Evolutionary conservation across 345 rosid species (phyloP), one percentile per base, ranked within the genome.

Genomic region (Eutrema yunnanense): DNA sequence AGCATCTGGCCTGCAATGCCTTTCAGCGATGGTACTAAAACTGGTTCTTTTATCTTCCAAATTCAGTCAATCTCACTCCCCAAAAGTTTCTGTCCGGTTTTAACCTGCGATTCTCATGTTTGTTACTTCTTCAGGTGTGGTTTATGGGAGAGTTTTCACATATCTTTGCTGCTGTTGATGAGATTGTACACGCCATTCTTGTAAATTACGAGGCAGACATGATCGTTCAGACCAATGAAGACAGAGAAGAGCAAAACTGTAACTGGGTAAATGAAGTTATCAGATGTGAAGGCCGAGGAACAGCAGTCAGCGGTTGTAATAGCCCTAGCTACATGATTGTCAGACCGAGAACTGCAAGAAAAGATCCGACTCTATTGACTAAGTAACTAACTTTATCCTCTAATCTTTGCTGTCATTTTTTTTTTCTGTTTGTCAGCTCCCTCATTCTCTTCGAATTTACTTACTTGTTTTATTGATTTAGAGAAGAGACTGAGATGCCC

Each of bases 231-330:
- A 75, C 77, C 27, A 75, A 81, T 54, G 84, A 79, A 63, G 87
- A 80, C 71, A 84, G 96, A 71, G 89, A 73, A 44, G 96, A 84
- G 69, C 72, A 81, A 14, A 92, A 84, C 65, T 90, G 81, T 79
- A 88, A 90, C 80, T 95, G 99, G 99, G 92, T 95, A 16, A 89
- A 92, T 71, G 99, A 90, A 85, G 98, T 95, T 42, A 89, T 95
- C 66, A 84, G 97, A 83, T 83, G 87, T 67, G 98, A 95, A 81
- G 93, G 94, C 19, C 82, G 97, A 84, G 86, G 83, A 76, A 79
- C 81, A 26, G 48, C 13, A 67, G 73, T 37, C 46, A 67, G 75
- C 29, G 62, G 65, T 73, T 89, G 88, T 77, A 41, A 60, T 76
- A 81, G 85, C 58, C 87, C 93, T 75, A 75, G 80, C 80, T 71